Evolutionary conservation across 768 basidiomycete species (phyloP), one percentile per base, ranked within the genome.

Genomic region (Boletellus sp.): DNA sequence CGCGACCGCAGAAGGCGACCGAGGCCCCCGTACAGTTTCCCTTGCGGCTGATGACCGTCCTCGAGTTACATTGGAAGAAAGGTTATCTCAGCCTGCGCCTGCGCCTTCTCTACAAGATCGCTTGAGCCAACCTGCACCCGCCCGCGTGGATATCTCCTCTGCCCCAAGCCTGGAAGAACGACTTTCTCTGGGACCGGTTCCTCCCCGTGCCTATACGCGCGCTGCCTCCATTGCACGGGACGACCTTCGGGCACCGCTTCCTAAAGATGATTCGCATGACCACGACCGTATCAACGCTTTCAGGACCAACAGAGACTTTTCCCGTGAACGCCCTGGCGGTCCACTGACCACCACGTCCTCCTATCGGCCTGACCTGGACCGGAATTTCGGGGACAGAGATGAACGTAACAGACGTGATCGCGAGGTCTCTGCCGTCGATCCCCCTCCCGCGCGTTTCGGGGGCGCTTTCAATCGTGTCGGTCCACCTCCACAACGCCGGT

Each of bases 131-230:
- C 67, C 69, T 47, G n/a, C 43, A 28, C 52, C 58, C 47, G 15
- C 57, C n/a, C 60, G 64, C 13, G 48, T 42, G 39, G 65, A 66
- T 8, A 26, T 60, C 6, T 16, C 48, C 48, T 63, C 68, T 52
- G 61, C 68, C 20, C 63, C 71, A 11, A 72, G 61, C 51, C 58
- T 76, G 20, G 75, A 74, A 65, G 73, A 76, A 45, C 70, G 75
- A 50, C 58, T 75, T 11, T 72, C 74, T 46, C 56, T 64, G 32
- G 65, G 62, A 42, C 64, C 69, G 28, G 56, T 56, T 28, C 59
- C 64, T 43, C 44, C 64, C 41, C 56, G 60, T 44, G 36, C 45
- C 23, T 65, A 67, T 40, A 23, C 33, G 8, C 58, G 58, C n/a
- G 26, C 60, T n/a, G 4, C 60, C 41, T 63, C 67, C n/a, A 55